Conservation (phyloP, 176 grass and related monocot species). For the Carex kokanica region DNA sequence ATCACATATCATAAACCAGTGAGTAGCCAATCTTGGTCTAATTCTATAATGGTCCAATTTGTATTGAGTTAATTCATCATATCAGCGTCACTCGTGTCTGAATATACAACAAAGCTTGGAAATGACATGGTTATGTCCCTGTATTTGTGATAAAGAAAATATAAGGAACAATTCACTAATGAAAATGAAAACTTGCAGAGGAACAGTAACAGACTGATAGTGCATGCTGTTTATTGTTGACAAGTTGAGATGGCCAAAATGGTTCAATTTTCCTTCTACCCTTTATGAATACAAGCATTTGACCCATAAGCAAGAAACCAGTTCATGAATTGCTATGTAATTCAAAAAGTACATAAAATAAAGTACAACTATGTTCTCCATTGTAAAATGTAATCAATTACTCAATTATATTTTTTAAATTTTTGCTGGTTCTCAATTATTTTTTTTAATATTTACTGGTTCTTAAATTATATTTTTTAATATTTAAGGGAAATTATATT, state of each 20-base stretch:
- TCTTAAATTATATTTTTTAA: neutral
- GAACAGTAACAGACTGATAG: no score
- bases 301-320: neutral
- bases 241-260: no score
- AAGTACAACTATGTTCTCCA: neutral
- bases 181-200: neutral
- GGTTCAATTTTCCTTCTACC: neutral
- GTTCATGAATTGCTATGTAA: neutral
- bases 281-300: neutral
- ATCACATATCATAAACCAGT: neutral
- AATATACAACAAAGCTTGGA: conserved; percentile 54
- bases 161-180: neutral
- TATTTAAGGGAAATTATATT: neutral
- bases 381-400: neutral
- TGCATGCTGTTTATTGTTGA: no score
- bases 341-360: neutral
- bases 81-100: conserved; percentile 39
- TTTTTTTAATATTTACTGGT: neutral
- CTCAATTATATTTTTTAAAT: neutral
- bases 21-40: neutral
- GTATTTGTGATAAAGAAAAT: conserved; percentile 13
- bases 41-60: neutral
- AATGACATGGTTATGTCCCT: conserved; percentile 66
- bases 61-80: neutral
- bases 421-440: neutral